These are phyloP conservation scores for Macrocybe gigantea DNA, from an alignment of 768 basidiomycete species.

Conservation along the genomic window DNA sequence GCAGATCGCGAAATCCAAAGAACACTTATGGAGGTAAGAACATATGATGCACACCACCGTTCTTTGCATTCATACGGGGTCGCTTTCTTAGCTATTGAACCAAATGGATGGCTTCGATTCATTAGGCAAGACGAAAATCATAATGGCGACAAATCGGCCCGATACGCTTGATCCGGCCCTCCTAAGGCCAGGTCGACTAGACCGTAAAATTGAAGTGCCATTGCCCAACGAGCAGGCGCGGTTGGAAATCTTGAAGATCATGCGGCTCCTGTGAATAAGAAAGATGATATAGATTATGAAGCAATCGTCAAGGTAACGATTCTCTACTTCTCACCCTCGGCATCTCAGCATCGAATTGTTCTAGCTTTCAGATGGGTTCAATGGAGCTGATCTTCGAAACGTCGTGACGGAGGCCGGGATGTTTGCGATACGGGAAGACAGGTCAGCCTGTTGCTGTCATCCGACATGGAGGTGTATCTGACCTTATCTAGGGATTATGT, in stretches of 20 bases:
- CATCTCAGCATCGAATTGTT: constrained; percentile 1
- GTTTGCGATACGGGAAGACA: constrained; percentile 97
- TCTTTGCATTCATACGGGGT: background rate
- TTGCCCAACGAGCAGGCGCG: constrained; percentile 96
- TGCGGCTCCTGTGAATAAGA: constrained; percentile 89
- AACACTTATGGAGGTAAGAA: constrained; percentile 85
- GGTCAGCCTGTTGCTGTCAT: constrained; percentile 36
- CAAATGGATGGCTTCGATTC: constrained; percentile 99
- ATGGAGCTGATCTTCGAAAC: constrained; percentile 94
- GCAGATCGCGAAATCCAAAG: constrained; percentile 99
- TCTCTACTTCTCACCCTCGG: constrained; percentile 1
- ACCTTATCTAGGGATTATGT: constrained; percentile 63
- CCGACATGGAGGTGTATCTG: background rate
- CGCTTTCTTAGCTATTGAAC: constrained; percentile 68
- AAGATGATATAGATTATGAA: constrained; percentile 94
- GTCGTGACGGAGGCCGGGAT: constrained; percentile 95
- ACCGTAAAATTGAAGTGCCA: constrained; percentile 97
- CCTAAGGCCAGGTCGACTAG: constrained; percentile 90
- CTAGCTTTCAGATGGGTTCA: constrained; percentile 86
- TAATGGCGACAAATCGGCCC: constrained; percentile 99
- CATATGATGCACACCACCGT: background rate
- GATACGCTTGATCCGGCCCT: constrained; percentile 97
- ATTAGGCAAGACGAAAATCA: constrained; percentile 89
- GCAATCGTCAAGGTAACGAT: constrained; percentile 84
- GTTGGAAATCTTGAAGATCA: constrained; percentile 98